Evolutionary conservation across 129 eudicot species (phyloP), one percentile per base, ranked within the genome.

Genomic region (Daucus carota): DNA sequence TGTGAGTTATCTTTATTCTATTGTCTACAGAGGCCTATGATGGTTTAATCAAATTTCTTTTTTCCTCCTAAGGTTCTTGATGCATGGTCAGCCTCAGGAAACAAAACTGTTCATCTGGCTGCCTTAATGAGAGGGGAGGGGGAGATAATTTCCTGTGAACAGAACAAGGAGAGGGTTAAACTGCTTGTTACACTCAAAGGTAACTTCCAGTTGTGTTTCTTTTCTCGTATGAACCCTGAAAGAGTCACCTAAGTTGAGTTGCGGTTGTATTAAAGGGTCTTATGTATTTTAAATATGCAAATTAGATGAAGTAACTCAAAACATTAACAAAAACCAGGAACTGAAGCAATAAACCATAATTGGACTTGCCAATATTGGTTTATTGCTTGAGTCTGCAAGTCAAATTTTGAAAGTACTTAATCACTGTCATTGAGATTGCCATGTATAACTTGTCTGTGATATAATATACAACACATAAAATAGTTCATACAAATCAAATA

Each of bases 61-160:
- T 75, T 60, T 81, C n/a, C 65, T 46, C 44, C 83, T 78, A 88
- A 91, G 97, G 97, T 94, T 76, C 87, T 94, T 76, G 98, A 94
- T 84, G 98, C 98, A 47, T 94, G 98, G 81, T 84, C 98, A 57
- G 98, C 98, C 50, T 97, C 98, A 50, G 98, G 98, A 70, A 94
- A 94, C 81, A 94, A 94, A 85, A 94, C 98, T 22, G 83, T 91
- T 26, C 98, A 94, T 78, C 89, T 94, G 46, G 90, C 97, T 46
- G 96, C 97, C 29, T 90, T 94, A 60, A 89, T 91, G 97, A 86
- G 82, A 79, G 97, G 97, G 59, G 81, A 89, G 74, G 97, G 98
- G 45, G 91, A 82, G 75, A 75, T 94, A 67, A 80, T 86, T 72
- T 97, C 98, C 63, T 94, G 97, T 86, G 98, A 94, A 81, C 89